Base-by-base conservation (phyloP, 345 rosid species). In the Luvunga scandens region DNA sequence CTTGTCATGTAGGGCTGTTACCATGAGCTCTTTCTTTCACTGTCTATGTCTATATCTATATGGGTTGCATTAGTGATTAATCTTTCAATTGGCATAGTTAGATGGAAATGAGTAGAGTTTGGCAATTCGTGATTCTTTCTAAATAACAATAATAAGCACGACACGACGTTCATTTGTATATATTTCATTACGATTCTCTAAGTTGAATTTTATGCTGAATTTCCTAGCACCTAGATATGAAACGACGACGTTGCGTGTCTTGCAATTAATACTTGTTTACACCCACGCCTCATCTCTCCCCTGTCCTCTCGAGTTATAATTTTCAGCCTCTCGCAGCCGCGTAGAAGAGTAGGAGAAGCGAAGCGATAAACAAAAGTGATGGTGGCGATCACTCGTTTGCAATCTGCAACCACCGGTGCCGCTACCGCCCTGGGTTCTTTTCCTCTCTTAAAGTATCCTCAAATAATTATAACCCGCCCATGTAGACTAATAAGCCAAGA, bases 381-480 rank as follows among this genome's bases (percentile, higher is more conserved):
- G 56, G 84, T 73, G 80, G 75, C 64, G 76, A 80, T 81, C 64
- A 42, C 60, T 73, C 69, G 78, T 69, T n/a, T 74, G 55, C 84
- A 67, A 30, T 60, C 85, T n/a, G 50, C 50, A 45, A 45, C 50
- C 50, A 13, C 50, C 50, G 5, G 50, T 45, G 0, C 82, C 34
- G 64, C 66, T 59, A 63, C 81, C 31, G 57, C 50, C 27, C 28
- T 69, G 50, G 75, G 70, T 68, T 73, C 81, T 75, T 69, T 77
- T 70, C 67, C 76, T 69, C 78, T 83, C 78, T 60, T 50, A 61
- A 77, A 39, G 7, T 66, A 67, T 69, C 86, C 21, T 30, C 69
- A 7, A 24, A 53, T 71, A 34, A 66, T 64, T 34, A 45, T 18
- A 45, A 45, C 12, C 50, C 50, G 50, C 50, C 82, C 75, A 64